Evolutionary conservation across 306 rosid species (phyloP), one percentile per base, ranked within the genome.

Genomic region (Sicyos edulis): DNA sequence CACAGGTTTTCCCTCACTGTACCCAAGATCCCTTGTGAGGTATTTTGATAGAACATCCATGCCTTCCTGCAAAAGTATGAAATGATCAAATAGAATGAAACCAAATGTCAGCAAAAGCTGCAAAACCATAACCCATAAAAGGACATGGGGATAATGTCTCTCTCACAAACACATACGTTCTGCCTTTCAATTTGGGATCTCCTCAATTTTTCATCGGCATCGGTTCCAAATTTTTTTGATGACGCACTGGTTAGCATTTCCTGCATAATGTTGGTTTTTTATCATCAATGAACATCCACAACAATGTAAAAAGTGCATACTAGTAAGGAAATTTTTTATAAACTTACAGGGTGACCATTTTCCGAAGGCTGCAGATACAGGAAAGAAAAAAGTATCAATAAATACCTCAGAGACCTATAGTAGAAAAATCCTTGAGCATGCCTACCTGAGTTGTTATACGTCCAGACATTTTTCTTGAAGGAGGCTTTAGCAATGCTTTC

Each of bases 1-100:
- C 76, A 89, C 85, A 54, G 99, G 96, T 86, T 93, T 89, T 76
- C 92, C 99, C 63, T 86, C 95, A 74, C 75, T 82, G 78, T 83
- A 93, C 50, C 99, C 99, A 68, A 91, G 82, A 76, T 91, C 82
- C 78, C 81, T 76, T 56, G 83, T 44, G 73, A 86, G 79, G 60
- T 88, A 87, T 42, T 80, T 91, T 78, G 86, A 74, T 49, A 93
- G 95, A 81, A 85, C 47, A 76, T 89, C 96, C 45, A 93, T 80
- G 69, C 90, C 88, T 82, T 91, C 97, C 97, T 93, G 85, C 80
- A 77, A 16, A 72, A 57, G 75, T 65, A 77, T 15, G 42, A 71
- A 51, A 81, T 69, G 40, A 79, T 9, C 65, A 71, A 65, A 68
- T 13, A 10, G 17, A 72, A 72, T 60, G 16, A 44, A 72, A 49